Evolutionary conservation across 108 stramenopile genomes (phyloP), one percentile per base, ranked within the genome.

Genomic region (Cafeteria roenbergensis): DNA sequence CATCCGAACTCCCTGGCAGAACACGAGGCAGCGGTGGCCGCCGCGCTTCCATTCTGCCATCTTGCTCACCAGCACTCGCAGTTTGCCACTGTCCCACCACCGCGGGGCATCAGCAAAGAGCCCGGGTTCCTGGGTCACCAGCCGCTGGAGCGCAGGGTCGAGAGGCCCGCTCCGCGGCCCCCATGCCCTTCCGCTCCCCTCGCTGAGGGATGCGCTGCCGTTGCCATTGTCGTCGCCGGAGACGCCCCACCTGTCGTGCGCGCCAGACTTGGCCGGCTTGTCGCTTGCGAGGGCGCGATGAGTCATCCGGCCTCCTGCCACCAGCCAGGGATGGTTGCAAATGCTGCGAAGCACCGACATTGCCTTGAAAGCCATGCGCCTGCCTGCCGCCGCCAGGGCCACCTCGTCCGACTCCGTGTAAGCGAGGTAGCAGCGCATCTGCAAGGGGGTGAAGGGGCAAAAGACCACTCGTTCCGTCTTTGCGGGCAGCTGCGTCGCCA

Each of bases 381-480:
- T 71, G 0, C 88, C 84, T 56, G 78, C 68, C 56, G 87, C 50
- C 9, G 88, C 57, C 31, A 31, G 21, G 14, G 36, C 58, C 38
- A 84, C 78, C 33, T 81, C 77, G 25, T 62, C 34, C 24, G 74
- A 75, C 22, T 30, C 57, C 20, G 83, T 9, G 33, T 77, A 57
- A 24, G 55, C 65, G 9, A 37, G 26, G 65, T 84, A 84, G 12
- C 81, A 69, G 27, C 38, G 54, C 17, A 68, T 59, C 68, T 95
- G 94, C 27, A 72, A 72, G n/a, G 68, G 22, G 8, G 87, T 87
- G 37, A 95, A 75, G 8, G 85, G 84, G 66, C 92, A 94, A 53
- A 95, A 95, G 4, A 97, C 65, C 1, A 93, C 91, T 66, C 92
- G 91, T 67, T 95, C 94, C 22, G 90, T 90, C 70, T 95, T 98